Evolutionary conservation across 139 green algal species (phyloP).

Genomic region (Picochlorum sp.): DNA sequence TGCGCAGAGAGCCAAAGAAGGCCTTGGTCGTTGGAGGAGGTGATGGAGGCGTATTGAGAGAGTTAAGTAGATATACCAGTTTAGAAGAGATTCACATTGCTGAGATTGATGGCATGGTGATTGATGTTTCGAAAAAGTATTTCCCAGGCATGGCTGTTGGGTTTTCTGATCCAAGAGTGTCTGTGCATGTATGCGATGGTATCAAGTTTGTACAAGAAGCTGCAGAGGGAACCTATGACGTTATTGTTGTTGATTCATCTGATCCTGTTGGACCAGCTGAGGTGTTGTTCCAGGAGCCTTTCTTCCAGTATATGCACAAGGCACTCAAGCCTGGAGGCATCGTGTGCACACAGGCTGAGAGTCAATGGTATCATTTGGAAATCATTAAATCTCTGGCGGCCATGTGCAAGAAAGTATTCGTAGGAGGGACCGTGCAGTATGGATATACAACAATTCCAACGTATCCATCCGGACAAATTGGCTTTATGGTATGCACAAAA

Average conservation of each 20-base stretch:
- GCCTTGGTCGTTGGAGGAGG: slow-evolving; percentile 95
- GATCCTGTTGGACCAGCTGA: slow-evolving; percentile 93
- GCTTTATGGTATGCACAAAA: slow-evolving; percentile 96
- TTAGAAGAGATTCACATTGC: slow-evolving; percentile 90
- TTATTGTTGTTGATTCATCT: slow-evolving; percentile 97
- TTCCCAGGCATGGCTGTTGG: slow-evolving; percentile 85
- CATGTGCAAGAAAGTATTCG: slow-evolving; percentile 71
- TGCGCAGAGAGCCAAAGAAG: slow-evolving; percentile 38
- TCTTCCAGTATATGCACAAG: slow-evolving; percentile 90
- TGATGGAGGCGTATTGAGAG: slow-evolving; percentile 92
- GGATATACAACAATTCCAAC: slow-evolving; percentile 94
- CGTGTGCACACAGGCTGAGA: slow-evolving; percentile 78
- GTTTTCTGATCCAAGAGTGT: slow-evolving; percentile 83
- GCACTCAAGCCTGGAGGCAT: slow-evolving; percentile 85
- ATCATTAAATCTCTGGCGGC: slow-evolving; percentile 86
- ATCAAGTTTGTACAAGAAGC: slow-evolving; percentile 84
- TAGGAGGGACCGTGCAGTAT: slow-evolving; percentile 81
- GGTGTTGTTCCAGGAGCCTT: slow-evolving; percentile 86
- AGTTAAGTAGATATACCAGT: slow-evolving; percentile 65
- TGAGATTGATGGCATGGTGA: slow-evolving; percentile 92
- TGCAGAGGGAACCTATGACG: slow-evolving; percentile 72
- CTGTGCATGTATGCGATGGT: slow-evolving; percentile 85
- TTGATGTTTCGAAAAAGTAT: slow-evolving; percentile 78
- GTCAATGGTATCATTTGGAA: slow-evolving; percentile 69
- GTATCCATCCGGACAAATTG: slow-evolving; percentile 94